Conservation (phyloP, 192 early-diverging fungal species). For the Umbelopsis isabellina region DNA sequence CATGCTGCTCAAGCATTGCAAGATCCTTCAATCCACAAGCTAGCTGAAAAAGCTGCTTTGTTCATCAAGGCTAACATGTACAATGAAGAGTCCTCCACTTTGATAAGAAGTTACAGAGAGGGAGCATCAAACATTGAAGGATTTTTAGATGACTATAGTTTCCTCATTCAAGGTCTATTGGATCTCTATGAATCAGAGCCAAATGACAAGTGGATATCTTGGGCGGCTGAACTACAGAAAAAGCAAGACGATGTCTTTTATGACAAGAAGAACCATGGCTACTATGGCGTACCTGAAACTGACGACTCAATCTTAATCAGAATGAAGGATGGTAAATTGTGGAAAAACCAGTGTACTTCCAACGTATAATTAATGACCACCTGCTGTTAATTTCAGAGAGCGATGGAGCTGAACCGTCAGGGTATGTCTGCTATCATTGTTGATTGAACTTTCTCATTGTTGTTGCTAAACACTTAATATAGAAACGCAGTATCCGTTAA, state of each 20-base stretch:
- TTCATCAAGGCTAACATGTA: constrained; percentile 56
- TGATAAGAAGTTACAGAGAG: constrained; percentile 52
- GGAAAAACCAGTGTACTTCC: not conserved
- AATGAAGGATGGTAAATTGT: constrained; percentile 56
- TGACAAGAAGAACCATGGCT: constrained; percentile 52
- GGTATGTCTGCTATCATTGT: constrained; percentile 32
- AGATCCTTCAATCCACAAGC: constrained; percentile 33
- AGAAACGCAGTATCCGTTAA: constrained; percentile 55
- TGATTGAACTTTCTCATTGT: not conserved
- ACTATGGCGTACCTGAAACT: constrained; percentile 47
- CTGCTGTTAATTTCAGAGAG: constrained; percentile 45
- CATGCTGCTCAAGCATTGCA: constrained; percentile 41
- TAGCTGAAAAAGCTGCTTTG: constrained; percentile 50
- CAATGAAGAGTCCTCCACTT: constrained; percentile 29
- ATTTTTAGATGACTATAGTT: constrained; percentile 65
- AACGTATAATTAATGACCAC: not conserved
- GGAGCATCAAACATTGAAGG: constrained; percentile 52
- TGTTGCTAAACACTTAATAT: not conserved
- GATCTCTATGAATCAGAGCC: constrained; percentile 59
- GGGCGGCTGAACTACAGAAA: constrained; percentile 62
- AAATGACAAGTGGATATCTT: constrained; percentile 57
- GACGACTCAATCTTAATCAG: constrained; percentile 51
- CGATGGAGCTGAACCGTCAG: constrained; percentile 68
- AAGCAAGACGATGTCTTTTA: constrained; percentile 60
- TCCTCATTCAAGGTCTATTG: constrained; percentile 55